A percentile compares a stretch with the other conserved stretches of the same genome.
These are phyloP conservation scores for Xanthoparmelia taractica DNA, from an alignment of 495 filamentous ascomycete species.

Conservation along the genomic window DNA sequence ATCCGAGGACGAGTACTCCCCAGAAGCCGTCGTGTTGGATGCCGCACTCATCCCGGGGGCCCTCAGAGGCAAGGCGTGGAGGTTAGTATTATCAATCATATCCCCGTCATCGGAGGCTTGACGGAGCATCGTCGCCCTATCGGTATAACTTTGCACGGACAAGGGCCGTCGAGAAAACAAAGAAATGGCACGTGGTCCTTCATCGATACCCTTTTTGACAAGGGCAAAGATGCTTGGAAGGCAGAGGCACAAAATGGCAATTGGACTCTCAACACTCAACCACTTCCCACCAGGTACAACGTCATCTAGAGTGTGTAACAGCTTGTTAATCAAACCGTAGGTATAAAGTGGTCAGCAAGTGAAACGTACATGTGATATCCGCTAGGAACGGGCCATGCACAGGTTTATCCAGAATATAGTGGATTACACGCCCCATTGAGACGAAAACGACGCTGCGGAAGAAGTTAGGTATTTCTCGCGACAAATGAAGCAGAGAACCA, in stretches of 20 bases:
- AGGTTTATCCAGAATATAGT: not conserved
- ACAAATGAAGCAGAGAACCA: not conserved
- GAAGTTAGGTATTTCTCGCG: not conserved
- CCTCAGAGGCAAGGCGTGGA: not conserved
- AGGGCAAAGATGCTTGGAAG: conserved; percentile 14
- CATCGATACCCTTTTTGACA: not conserved
- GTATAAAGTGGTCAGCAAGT: not conserved
- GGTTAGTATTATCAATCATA: not conserved
- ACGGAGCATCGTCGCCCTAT: not conserved
- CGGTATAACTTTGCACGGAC: not conserved
- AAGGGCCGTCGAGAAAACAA: not conserved
- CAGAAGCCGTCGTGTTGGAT: not conserved
- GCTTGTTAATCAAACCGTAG: not conserved
- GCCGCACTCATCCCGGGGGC: not conserved
- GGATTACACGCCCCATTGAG: conserved; percentile 9
- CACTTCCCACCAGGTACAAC: not conserved
- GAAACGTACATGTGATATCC: conserved; percentile 5
- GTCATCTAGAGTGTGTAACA: not conserved
- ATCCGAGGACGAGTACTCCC: not conserved
- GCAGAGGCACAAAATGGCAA: conserved; percentile 8
- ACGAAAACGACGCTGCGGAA: conserved; percentile 8
- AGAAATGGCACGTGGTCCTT: not conserved
- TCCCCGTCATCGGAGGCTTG: not conserved
- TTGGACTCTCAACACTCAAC: conserved; percentile 4
- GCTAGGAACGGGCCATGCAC: not conserved